A percentile compares a stretch with the other conserved stretches of the same genome.
phyloP scores from a whole-genome alignment of 805 yeast species.

The Middelhovenomyces tepae region DNA sequence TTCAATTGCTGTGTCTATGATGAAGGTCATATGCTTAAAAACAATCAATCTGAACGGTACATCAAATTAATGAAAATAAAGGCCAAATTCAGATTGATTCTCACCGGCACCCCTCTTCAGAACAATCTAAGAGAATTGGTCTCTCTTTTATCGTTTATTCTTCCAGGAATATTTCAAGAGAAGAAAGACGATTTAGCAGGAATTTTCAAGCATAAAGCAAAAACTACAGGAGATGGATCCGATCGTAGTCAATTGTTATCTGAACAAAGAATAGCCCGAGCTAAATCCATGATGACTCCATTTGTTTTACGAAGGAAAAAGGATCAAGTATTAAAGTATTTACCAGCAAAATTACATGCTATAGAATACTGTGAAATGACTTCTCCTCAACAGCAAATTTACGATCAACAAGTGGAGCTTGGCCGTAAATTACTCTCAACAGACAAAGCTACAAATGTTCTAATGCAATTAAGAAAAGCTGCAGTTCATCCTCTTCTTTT shows the following conservation, averaged over 20 bases:
- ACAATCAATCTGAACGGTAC: constrained; percentile 81
- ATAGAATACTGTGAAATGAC: constrained; percentile 60
- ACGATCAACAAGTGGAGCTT: constrained; percentile 45
- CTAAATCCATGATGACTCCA: constrained; percentile 98
- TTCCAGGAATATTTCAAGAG: constrained; percentile 73
- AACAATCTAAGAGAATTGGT: constrained; percentile 86
- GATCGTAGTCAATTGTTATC: constrained; percentile 72
- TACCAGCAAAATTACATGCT: constrained; percentile 66
- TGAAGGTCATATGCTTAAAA: constrained; percentile 96
- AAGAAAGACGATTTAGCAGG: constrained; percentile 74
- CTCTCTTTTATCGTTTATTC: constrained; percentile 80
- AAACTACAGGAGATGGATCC: constrained; percentile 41
- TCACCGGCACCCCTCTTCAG: constrained; percentile 97
- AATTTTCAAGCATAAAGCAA: constrained; percentile 80
- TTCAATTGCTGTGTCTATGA: constrained; percentile 91
- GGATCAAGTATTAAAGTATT: constrained; percentile 80
- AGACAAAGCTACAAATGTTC: constrained; percentile 43
- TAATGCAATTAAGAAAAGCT: constrained; percentile 88
- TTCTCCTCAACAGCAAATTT: constrained; percentile 46
- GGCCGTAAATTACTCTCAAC: constrained; percentile 26
- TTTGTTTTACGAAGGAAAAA: constrained; percentile 88
- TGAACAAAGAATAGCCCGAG: constrained; percentile 84
- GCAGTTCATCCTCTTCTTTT: constrained; percentile 87
- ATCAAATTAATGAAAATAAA: constrained; percentile 72
- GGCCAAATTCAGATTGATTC: constrained; percentile 74